phyloP scores from a whole-genome alignment of 805 yeast species.

The Myxozyma melibiosi region DNA sequence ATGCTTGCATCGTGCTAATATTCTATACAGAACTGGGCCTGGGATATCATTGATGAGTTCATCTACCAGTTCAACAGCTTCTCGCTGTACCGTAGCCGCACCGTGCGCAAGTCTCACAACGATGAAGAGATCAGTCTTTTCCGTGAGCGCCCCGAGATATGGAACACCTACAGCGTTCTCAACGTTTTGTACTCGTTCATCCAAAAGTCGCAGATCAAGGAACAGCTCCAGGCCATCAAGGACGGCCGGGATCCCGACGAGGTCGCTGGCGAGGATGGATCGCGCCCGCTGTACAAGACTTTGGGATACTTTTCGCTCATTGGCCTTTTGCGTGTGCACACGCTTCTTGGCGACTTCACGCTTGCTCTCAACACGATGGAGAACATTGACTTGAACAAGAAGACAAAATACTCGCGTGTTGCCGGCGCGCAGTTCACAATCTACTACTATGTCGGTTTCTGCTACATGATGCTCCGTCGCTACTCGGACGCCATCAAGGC shows the following conservation, averaged over 20 bases:
- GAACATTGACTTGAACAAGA: conserved; percentile 51
- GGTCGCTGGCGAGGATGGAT: conserved; percentile 51
- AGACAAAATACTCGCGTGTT: conserved; percentile 51
- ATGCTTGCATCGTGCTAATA: neutral
- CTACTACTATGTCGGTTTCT: conserved; percentile 55
- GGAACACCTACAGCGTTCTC: conserved; percentile 53
- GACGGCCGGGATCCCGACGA: conserved; percentile 40
- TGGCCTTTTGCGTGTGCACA: conserved; percentile 54
- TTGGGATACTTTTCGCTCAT: conserved; percentile 53
- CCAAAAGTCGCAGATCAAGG: conserved; percentile 47
- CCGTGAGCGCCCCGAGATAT: conserved; percentile 46
- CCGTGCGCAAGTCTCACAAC: conserved; percentile 40
- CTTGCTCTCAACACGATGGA: conserved; percentile 54
- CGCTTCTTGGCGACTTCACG: conserved; percentile 53
- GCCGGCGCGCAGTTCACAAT: conserved; percentile 55
- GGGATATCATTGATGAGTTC: conserved; percentile 58
- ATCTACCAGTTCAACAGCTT: conserved; percentile 55
- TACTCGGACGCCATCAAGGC: conserved; percentile 55
- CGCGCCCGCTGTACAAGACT: conserved; percentile 48
- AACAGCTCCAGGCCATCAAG: conserved; percentile 45
- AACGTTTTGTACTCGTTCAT: conserved; percentile 53
- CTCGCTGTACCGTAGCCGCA: conserved; percentile 47
- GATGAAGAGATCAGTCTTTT: conserved; percentile 45
- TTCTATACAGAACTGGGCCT: conserved; percentile 47
- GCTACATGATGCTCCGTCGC: conserved; percentile 54